These are phyloP conservation scores for Eimeria falciformis DNA, from an alignment of 169 alveolate species.

Conservation along the genomic window DNA sequence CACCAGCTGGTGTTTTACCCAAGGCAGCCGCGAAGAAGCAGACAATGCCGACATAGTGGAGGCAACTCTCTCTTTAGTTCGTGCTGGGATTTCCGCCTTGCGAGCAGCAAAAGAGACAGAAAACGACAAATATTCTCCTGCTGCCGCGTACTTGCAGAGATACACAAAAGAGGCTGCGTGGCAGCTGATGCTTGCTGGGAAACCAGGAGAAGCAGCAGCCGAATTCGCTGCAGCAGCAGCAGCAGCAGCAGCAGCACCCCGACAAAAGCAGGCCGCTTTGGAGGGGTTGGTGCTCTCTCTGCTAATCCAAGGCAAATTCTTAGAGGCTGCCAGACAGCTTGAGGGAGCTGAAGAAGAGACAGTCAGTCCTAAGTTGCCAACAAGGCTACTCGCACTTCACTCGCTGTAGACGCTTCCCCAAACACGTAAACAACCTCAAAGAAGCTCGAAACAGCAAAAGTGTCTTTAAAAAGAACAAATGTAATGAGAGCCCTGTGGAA, in stretches of 20 bases:
- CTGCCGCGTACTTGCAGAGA: neutral
- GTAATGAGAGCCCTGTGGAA: too few species aligned
- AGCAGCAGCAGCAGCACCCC: constrained; percentile 42
- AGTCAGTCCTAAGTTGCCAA: neutral
- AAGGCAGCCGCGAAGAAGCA: neutral
- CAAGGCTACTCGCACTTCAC: neutral
- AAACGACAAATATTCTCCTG: neutral
- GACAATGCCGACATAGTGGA: neutral
- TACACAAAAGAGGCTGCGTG: constrained; percentile 3
- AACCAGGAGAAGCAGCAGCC: neutral
- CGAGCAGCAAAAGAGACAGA: neutral
- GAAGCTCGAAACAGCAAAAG: too few species aligned
- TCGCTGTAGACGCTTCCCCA: neutral
- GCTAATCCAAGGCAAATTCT: neutral
- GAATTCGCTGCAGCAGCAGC: constrained; percentile 8
- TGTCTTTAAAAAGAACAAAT: too few species aligned
- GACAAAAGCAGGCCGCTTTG: constrained; percentile 25
- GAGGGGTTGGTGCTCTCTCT: neutral
- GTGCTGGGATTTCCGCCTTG: neutral
- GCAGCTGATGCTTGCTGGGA: constrained; percentile 53
- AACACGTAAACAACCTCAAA: neutral
- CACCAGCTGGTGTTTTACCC: neutral
- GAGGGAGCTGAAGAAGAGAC: neutral
- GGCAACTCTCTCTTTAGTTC: neutral
- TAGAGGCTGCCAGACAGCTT: constrained; percentile 17